A percentile compares a stretch with the other conserved stretches of the same genome.
Evolutionary conservation across 371 early-diverging fungal species (phyloP).

Genomic region (Mycotypha africana): DNA sequence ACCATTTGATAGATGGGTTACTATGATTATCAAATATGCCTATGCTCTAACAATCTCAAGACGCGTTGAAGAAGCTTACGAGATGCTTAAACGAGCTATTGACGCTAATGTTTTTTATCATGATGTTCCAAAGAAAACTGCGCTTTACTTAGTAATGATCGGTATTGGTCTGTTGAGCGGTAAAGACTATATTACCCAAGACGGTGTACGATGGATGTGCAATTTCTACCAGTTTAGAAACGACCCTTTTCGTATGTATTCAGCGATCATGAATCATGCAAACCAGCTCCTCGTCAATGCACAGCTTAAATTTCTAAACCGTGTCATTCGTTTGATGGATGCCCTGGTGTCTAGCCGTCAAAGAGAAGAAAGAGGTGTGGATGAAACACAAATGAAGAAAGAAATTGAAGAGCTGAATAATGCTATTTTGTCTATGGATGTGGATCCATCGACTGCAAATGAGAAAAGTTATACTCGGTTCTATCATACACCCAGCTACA

Average conservation of each 20-base stretch:
- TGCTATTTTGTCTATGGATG: constrained; percentile 15
- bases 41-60: constrained; percentile 53
- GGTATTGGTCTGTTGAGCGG: constrained; percentile 45
- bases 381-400: neutral
- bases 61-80: constrained; percentile 55
- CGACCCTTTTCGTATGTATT: constrained; percentile 56
- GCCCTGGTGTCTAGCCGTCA: constrained; percentile 3
- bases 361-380: neutral
- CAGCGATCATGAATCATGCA: constrained; percentile 25
- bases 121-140: constrained; percentile 35
- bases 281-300: neutral
- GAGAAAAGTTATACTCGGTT: constrained; percentile 15
- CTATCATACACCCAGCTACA: constrained; percentile 16
- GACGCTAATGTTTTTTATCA: constrained; percentile 69
- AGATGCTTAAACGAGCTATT: constrained; percentile 49
- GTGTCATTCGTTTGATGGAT: constrained; percentile 47
- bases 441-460: constrained; percentile 6
- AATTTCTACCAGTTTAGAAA: constrained; percentile 28
- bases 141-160: constrained; percentile 55
- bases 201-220: constrained; percentile 47
- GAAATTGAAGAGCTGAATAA: constrained; percentile 19
- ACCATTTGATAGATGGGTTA: constrained; percentile 58
- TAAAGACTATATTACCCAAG: constrained; percentile 30
- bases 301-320: constrained; percentile 26
- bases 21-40: constrained; percentile 63